Conservation (phyloP, 768 basidiomycete genomes). For the Glaciozyma martinii region DNA sequence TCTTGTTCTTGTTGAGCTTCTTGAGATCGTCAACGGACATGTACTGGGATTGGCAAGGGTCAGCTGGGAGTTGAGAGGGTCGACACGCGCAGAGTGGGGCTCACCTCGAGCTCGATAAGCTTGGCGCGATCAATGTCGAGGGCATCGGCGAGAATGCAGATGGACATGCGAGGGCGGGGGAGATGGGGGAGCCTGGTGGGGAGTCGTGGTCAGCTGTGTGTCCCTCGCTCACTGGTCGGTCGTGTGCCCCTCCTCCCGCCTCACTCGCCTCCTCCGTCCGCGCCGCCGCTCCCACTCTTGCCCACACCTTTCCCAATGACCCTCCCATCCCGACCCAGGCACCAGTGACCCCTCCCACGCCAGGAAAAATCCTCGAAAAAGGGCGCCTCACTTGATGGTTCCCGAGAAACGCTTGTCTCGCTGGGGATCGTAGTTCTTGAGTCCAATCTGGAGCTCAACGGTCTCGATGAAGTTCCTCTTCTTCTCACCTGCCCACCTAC, state of each 20-base stretch:
- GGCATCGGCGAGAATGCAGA: constrained; percentile 99
- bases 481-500: constrained; percentile 74
- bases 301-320: too few species aligned
- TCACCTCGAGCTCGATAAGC: constrained; percentile 73
- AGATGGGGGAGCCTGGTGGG: constrained; percentile 74
- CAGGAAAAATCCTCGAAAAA: background rate
- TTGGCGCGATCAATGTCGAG: constrained; percentile 98
- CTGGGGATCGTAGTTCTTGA: constrained; percentile 99
- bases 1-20: constrained; percentile 89
- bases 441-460: constrained; percentile 82
- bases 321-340: too few species aligned
- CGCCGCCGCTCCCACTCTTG: background rate
- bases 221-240: background rate
- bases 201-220: background rate
- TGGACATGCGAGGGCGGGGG: constrained; percentile 96
- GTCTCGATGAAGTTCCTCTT: constrained; percentile 91
- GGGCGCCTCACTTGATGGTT: constrained; percentile 70
- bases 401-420: constrained; percentile 99
- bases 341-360: background rate
- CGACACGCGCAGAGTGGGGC: background rate
- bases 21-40: constrained; percentile 99
- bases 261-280: background rate
- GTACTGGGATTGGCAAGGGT: constrained; percentile 49
- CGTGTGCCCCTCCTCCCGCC: too few species aligned
- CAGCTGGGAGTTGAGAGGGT: background rate